A percentile compares a stretch with the other conserved stretches of the same genome.
Evolutionary conservation across 805 yeast genomes (phyloP).

Genomic region (Candida sithepensis): DNA sequence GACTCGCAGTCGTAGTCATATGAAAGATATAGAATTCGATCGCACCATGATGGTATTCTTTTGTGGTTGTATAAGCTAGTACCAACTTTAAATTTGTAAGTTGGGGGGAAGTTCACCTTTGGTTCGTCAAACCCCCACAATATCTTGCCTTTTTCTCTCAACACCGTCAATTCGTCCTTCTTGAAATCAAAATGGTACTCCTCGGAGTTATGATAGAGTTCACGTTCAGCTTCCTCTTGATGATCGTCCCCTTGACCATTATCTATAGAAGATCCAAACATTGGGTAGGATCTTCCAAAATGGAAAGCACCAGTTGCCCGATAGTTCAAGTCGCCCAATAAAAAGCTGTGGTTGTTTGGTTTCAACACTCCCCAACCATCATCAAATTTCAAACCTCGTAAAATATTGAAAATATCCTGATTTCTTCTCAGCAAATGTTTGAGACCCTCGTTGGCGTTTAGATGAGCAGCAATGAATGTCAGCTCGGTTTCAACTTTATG

Average conservation of each 20-base stretch:
- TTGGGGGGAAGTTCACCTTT: conserved; percentile 65
- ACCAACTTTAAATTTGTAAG: conserved; percentile 63
- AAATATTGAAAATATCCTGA: conserved; percentile 44
- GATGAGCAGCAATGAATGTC: conserved; percentile 68
- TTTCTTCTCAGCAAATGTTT: conserved; percentile 46
- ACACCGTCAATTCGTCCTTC: conserved; percentile 48
- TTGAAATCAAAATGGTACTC: conserved; percentile 16
- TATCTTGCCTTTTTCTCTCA: conserved; percentile 39
- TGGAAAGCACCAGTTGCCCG: conserved; percentile 40
- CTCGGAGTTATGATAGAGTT: not conserved
- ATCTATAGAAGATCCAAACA: not conserved
- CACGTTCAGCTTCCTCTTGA: not conserved
- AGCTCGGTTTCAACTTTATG: conserved; percentile 30
- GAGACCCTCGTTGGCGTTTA: conserved; percentile 75
- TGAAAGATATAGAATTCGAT: conserved; percentile 62
- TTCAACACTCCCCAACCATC: conserved; percentile 53
- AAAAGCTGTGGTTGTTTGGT: conserved; percentile 55
- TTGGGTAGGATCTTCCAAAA: conserved; percentile 1
- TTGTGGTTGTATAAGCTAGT: conserved; percentile 46
- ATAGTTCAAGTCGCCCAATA: conserved; percentile 86
- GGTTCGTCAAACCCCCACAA: conserved; percentile 68
- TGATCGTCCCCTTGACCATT: not conserved
- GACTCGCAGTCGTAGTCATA: conserved; percentile 30
- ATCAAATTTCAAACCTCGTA: conserved; percentile 53
- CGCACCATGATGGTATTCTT: conserved; percentile 88